A percentile compares a stretch with the other conserved stretches of the same genome.
phyloP scores from a whole-genome alignment of 345 rosid species.

The Syzygium aqueum region DNA sequence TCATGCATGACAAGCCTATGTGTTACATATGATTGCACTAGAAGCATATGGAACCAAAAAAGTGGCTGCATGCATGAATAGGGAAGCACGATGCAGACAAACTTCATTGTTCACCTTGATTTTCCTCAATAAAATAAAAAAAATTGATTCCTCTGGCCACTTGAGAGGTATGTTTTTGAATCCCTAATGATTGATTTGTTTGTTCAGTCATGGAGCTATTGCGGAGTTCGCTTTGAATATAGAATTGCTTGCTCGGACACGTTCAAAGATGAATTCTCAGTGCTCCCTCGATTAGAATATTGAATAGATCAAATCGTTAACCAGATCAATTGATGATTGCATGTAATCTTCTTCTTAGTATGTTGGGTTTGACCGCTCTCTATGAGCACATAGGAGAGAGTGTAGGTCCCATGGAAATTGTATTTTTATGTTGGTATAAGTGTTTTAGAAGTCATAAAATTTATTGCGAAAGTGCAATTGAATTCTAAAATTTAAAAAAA shows the following conservation, averaged over 20 bases:
- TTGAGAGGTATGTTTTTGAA: not conserved
- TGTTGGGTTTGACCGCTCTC: not conserved
- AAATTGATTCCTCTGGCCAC: not conserved
- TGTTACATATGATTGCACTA: not conserved
- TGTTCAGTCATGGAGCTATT: not conserved
- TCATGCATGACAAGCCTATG: not conserved
- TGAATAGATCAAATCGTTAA: not conserved
- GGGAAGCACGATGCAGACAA: not conserved
- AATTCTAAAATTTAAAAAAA: not conserved
- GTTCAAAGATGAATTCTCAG: not conserved
- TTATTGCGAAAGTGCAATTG: fast-evolving
- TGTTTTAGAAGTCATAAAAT: not conserved
- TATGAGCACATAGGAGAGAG: not conserved
- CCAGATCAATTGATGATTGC: not conserved
- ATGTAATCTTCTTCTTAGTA: not conserved
- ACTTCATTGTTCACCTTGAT: not conserved
- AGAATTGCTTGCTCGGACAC: not conserved
- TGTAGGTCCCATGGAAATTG: not conserved
- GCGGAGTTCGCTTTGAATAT: not conserved
- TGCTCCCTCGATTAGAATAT: not conserved
- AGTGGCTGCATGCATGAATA: not conserved
- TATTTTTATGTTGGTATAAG: not conserved
- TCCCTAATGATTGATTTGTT: not conserved
- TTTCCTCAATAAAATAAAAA: not conserved
- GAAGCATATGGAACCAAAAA: not conserved